These are phyloP conservation scores for Cryphonectria nitschkei DNA, from an alignment of 2,329 filamentous ascomycete species.

Conservation along the genomic window DNA sequence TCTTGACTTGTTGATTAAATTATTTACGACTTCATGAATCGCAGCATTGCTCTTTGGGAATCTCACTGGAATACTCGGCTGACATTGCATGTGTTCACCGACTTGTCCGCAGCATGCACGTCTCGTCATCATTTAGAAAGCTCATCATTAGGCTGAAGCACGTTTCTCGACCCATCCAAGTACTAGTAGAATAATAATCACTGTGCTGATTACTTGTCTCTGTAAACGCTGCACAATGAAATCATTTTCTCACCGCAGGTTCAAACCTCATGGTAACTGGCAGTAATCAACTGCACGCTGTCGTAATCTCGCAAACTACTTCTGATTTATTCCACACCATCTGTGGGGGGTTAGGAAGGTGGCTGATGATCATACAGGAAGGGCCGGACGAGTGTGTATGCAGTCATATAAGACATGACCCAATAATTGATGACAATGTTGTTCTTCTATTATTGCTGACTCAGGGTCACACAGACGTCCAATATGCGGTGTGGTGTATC, in stretches of 20 bases:
- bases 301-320: neutral
- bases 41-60: neutral
- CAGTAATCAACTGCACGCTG: neutral
- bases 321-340: neutral
- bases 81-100: neutral
- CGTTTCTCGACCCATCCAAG: neutral
- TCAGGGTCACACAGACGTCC: neutral
- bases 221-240: neutral
- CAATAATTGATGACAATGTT: neutral
- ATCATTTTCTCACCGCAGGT: constrained; percentile 4
- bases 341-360: neutral
- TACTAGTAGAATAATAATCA: neutral
- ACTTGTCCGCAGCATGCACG: neutral
- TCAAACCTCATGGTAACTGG: neutral
- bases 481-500: neutral
- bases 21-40: neutral
- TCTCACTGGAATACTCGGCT: neutral
- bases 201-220: neutral
- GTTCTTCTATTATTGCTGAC: neutral
- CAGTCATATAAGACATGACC: neutral
- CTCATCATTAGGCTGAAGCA: neutral
- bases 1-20: neutral
- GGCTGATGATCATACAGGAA: neutral
- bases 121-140: neutral
- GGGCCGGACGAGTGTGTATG: neutral